Percentiles rank a stretch among this genome's conserved stretches.
phyloP scores from a whole-genome alignment of 1,284 basidiomycete species.

The Moesziomyces sp. region DNA sequence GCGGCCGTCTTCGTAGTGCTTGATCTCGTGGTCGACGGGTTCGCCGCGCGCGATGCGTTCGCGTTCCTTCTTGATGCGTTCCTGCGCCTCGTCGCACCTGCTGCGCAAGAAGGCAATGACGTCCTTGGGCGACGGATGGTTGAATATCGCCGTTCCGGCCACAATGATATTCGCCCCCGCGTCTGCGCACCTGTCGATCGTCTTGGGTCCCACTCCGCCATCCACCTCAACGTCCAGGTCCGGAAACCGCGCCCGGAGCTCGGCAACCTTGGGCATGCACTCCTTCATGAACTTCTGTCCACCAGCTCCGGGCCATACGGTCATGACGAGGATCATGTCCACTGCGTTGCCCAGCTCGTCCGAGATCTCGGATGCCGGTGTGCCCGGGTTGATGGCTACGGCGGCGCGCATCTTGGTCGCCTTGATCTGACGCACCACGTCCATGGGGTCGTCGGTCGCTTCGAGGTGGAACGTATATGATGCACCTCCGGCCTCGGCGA shows the following conservation, averaged over 20 bases:
- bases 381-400: conserved; percentile 67
- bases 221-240: conserved; percentile 92
- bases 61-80: conserved; percentile 59
- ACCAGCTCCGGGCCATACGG: conserved; percentile 71
- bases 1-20: conserved; percentile 52
- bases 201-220: conserved; percentile 92
- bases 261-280: conserved; percentile 89
- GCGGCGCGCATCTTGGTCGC: conserved; percentile 66
- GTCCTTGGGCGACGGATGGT: conserved; percentile 78
- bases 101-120: conserved; percentile 61
- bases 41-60: conserved; percentile 58
- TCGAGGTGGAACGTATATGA: conserved; percentile 98
- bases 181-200: conserved; percentile 86
- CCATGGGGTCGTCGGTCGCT: conserved; percentile 71
- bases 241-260: conserved; percentile 89
- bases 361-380: conserved; percentile 62
- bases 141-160: conserved; percentile 95
- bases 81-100: conserved; percentile 64
- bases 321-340: conserved; percentile 68
- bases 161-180: conserved; percentile 93
- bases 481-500: conserved; percentile 92
- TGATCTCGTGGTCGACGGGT: conserved; percentile 41
- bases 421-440: conserved; percentile 63
- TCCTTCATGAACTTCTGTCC: conserved; percentile 96
- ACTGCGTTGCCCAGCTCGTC: conserved; percentile 63